Evolutionary conservation across 768 basidiomycete genomes (phyloP).

Genomic region (Tulasnella sp.): DNA sequence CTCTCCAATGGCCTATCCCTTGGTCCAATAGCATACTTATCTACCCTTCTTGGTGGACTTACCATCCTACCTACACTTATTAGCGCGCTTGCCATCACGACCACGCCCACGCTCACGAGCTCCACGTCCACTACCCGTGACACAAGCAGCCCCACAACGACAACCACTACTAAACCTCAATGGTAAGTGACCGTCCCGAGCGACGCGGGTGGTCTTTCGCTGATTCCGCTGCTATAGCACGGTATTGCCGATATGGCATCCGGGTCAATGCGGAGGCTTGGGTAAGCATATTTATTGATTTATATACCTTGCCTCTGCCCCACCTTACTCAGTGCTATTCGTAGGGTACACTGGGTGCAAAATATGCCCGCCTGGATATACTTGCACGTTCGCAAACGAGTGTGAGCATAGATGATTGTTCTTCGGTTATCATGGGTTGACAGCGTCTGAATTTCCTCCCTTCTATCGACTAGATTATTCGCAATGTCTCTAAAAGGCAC

Average conservation of each 20-base stretch:
- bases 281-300: background rate
- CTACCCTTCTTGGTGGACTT: too few relatives aligned
- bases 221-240: background rate
- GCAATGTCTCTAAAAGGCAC: background rate
- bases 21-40: too few relatives aligned
- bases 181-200: too few relatives aligned
- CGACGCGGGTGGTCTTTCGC: background rate
- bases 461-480: background rate
- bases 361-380: background rate
- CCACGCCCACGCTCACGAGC: background rate
- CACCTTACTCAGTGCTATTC: background rate
- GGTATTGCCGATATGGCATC: too few relatives aligned
- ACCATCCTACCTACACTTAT: too few relatives aligned
- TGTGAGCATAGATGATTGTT: background rate
- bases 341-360: background rate
- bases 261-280: background rate
- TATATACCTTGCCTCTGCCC: background rate
- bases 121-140: background rate
- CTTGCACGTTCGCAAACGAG: background rate
- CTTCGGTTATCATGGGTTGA: background rate
- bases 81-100: background rate
- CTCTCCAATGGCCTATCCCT: too few relatives aligned
- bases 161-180: too few relatives aligned
- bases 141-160: background rate
- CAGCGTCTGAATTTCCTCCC: background rate